Evolutionary conservation across 768 basidiomycete genomes (phyloP).

Genomic region (Naematelia aurantialba): DNA sequence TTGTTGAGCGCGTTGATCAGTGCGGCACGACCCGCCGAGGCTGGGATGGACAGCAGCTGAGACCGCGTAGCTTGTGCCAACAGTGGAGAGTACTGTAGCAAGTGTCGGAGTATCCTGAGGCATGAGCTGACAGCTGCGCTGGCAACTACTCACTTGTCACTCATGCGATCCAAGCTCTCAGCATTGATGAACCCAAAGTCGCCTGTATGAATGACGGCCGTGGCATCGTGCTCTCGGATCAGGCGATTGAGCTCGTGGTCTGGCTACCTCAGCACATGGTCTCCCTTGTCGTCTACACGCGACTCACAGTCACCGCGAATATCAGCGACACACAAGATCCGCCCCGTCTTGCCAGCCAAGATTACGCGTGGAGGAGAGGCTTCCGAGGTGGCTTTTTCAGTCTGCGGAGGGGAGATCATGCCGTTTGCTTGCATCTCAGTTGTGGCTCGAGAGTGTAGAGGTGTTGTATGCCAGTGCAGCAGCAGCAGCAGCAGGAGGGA

Average conservation of each 20-base stretch:
- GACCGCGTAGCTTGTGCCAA: slow-evolving; percentile 77
- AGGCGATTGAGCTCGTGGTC: slow-evolving; percentile 86
- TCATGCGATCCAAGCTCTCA: slow-evolving; percentile 78
- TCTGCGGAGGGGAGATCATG: slow-evolving; percentile 29
- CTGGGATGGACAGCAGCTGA: slow-evolving; percentile 60
- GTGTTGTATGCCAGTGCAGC: too few species aligned
- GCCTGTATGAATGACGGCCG: slow-evolving; percentile 93
- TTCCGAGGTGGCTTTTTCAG: slow-evolving; percentile 30
- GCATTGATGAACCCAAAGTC: slow-evolving; percentile 98
- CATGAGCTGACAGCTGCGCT: slow-evolving; percentile 13
- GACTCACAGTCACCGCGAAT: slow-evolving; percentile 51
- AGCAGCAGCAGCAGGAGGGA: not conserved
- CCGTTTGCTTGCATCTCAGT: slow-evolving; percentile 29
- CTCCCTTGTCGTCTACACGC: slow-evolving; percentile 58
- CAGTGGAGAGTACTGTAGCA: slow-evolving; percentile 93
- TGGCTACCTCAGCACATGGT: slow-evolving; percentile 23
- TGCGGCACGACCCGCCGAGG: slow-evolving; percentile 54
- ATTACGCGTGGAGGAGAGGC: slow-evolving; percentile 35
- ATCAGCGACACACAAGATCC: slow-evolving; percentile 92
- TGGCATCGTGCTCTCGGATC: slow-evolving; percentile 79
- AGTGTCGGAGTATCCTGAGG: slow-evolving; percentile 77
- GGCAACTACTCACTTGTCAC: slow-evolving; percentile 62
- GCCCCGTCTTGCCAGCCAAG: slow-evolving; percentile 37
- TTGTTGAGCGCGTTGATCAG: slow-evolving; percentile 69
- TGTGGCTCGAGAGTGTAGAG: slow-evolving; percentile 10